Evolutionary conservation across 768 basidiomycete species (phyloP), one percentile per base, ranked within the genome.

Genomic region (Pleurotus ostreatus): DNA sequence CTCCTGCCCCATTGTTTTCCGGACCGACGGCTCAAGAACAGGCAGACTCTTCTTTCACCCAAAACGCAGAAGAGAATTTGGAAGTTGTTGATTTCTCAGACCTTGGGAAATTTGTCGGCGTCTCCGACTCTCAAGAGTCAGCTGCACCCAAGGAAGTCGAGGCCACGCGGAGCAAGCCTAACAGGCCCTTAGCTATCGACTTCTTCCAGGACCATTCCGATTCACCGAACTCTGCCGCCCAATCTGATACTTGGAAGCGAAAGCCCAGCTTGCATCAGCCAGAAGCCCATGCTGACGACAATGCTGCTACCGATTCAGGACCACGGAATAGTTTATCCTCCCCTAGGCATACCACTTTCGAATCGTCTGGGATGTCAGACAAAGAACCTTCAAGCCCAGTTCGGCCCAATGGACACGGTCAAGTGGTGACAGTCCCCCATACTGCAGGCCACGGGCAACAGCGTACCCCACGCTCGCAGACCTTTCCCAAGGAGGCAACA

Each of bases 71-170:
- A 18, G 88, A 86, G 61, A 79, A 84, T 55, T 76, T 92, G 2
- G 89, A 92, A 63, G 80, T 88, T n/a, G 81, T 93, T 5, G 89
- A 92, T 63, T 93, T 91, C 61, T 80, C 80, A 2, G 89, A 93
- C 46, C 75, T 92, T 66, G 87, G 77, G 43, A 86, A 82, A 70
- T 81, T 92, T 57, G 75, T 88, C 9, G 84, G 80, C 25, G 71
- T 71, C 46, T 47, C 74, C 16, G 67, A 67, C 37, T 52, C 55
- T 56, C 63, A 59, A 23, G 55, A 55, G 40, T 63, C 67, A 41
- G 47, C 60, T 46, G 49, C 60, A 23, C 54, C 63, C 23, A 57
- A 67, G 18, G 59, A 64, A 56, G 57, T 67, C 20, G 46, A 62
- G 40, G 62, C 59, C 58, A 67, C 64, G 39, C 61, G 53, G 38